Evolutionary conservation across 495 filamentous ascomycete genomes (phyloP).

Genomic region (Hypoxylon subgilvum): DNA sequence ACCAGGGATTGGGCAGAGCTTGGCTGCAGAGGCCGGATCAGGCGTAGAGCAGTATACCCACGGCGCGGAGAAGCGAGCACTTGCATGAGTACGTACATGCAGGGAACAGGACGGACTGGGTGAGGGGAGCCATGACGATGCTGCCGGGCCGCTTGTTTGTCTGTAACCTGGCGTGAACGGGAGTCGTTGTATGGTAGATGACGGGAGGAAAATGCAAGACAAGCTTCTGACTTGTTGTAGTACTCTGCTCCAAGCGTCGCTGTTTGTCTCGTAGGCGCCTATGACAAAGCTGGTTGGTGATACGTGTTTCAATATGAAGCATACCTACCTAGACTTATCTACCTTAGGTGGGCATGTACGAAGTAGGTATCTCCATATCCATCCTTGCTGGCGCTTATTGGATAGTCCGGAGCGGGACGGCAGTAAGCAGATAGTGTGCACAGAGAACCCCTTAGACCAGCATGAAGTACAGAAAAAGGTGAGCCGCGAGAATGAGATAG

Average conservation of each 20-base stretch:
- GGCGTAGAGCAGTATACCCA: slow-evolving; percentile 34
- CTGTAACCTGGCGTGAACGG: slow-evolving; percentile 25
- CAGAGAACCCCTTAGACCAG: neutral
- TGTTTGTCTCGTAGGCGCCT: slow-evolving; percentile 26
- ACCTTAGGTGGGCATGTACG: too few relatives aligned
- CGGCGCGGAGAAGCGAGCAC: slow-evolving; percentile 35
- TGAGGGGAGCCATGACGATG: slow-evolving; percentile 21
- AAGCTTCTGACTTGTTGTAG: slow-evolving; percentile 12
- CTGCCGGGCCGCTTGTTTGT: slow-evolving; percentile 28
- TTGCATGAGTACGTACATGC: slow-evolving; percentile 43
- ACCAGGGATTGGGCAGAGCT: slow-evolving; percentile 35
- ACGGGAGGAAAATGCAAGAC: slow-evolving; percentile 2
- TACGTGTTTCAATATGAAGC: slow-evolving; percentile 15
- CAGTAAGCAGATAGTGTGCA: neutral
- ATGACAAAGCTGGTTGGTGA: slow-evolving; percentile 7
- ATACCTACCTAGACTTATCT: too few relatives aligned
- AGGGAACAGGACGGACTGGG: slow-evolving; percentile 33
- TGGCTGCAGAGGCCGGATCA: slow-evolving; percentile 30
- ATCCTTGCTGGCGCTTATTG: slow-evolving; percentile 22
- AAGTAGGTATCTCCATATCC: neutral
- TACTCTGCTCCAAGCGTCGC: slow-evolving; percentile 4
- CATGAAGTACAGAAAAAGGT: neutral
- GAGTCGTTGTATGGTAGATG: neutral
- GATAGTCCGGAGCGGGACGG: neutral
- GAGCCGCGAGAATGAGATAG: neutral